These are phyloP conservation scores for Pistacia atlantica DNA, from an alignment of 345 rosid genomes.

Conservation along the genomic window DNA sequence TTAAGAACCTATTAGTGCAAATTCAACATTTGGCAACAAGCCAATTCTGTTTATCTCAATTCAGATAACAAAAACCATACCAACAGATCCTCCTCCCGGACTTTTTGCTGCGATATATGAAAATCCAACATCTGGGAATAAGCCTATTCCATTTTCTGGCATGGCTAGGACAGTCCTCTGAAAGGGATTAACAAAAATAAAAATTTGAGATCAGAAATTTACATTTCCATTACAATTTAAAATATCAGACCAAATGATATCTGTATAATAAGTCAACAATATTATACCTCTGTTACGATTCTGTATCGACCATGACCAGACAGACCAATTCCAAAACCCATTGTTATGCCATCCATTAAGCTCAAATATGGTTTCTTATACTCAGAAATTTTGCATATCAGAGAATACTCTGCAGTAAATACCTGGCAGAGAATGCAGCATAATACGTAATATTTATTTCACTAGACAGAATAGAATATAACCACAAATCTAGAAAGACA, in stretches of 20 bases:
- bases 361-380: slow-evolving; percentile 87
- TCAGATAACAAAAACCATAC: slow-evolving; percentile 40
- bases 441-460: not conserved
- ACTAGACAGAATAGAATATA: slow-evolving; percentile 5
- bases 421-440: slow-evolving; percentile 47
- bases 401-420: slow-evolving; percentile 79
- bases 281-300: slow-evolving; percentile 79
- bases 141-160: slow-evolving; percentile 98
- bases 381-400: slow-evolving; percentile 85
- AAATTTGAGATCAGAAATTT: slow-evolving; percentile 2
- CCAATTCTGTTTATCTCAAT: not conserved
- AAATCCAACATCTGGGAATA: slow-evolving; percentile 98
- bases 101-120: slow-evolving; percentile 49
- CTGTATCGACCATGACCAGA: slow-evolving; percentile 94
- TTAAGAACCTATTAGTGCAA: not conserved
- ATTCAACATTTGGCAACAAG: slow-evolving; percentile 1
- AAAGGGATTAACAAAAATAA: slow-evolving; percentile 19
- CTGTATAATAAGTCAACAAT: not conserved
- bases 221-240: not conserved
- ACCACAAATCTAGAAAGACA: not conserved
- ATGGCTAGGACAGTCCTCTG: slow-evolving; percentile 86
- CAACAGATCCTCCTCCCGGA: slow-evolving; percentile 60
- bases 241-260: slow-evolving; percentile 3
- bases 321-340: slow-evolving; percentile 95
- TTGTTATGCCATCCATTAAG: slow-evolving; percentile 93